phyloP scores from a whole-genome alignment of 2,329 filamentous ascomycete genomes.

The Aspergillus udagawae region DNA sequence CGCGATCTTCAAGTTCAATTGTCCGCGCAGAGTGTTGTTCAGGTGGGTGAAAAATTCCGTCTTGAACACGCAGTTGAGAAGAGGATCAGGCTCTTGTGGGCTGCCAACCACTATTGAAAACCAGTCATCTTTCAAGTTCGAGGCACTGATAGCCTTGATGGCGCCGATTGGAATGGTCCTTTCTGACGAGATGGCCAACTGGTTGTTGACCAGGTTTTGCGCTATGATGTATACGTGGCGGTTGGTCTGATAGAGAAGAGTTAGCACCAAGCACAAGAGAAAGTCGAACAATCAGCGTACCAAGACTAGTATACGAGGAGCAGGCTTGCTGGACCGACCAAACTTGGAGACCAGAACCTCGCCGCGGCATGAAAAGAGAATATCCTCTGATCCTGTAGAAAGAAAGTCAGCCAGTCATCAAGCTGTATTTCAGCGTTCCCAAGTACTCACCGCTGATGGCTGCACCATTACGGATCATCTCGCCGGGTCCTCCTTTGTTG shows the following conservation, averaged over 20 bases:
- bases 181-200: constrained; percentile 77
- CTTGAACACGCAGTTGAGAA: constrained; percentile 90
- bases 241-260: constrained; percentile 52
- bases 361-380: constrained; percentile 85
- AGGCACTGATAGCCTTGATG: constrained; percentile 82
- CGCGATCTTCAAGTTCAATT: constrained; percentile 77
- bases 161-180: constrained; percentile 76
- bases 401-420: neutral
- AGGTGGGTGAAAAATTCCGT: constrained; percentile 96
- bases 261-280: constrained; percentile 13
- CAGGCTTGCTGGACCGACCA: constrained; percentile 89
- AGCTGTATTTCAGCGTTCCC: neutral
- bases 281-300: constrained; percentile 28
- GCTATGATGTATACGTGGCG: constrained; percentile 86
- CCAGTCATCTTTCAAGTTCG: constrained; percentile 88
- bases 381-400: constrained; percentile 55
- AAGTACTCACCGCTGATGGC: constrained; percentile 58
- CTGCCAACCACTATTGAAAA: constrained; percentile 90
- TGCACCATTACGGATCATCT: constrained; percentile 72
- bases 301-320: constrained; percentile 77
- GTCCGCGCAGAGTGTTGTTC: constrained; percentile 71
- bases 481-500: constrained; percentile 72
- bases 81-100: constrained; percentile 85
- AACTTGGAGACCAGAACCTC: constrained; percentile 92
- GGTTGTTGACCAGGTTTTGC: constrained; percentile 75